Conservation (phyloP, 768 basidiomycete species). For the Brasilioporus rufonigricans region DNA sequence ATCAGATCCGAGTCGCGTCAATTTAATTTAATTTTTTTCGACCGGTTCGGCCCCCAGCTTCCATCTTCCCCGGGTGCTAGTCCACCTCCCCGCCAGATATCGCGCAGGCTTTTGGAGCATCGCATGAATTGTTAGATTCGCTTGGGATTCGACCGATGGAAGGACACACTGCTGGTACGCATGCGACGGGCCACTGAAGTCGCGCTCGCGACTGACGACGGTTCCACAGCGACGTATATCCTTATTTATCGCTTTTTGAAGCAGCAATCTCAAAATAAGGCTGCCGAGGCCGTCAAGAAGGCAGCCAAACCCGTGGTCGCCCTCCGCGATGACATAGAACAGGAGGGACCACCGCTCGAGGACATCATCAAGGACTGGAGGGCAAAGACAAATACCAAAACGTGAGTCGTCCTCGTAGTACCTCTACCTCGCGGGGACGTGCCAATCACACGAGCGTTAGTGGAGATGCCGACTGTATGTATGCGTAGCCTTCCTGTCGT, state of each 20-base stretch:
- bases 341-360: constrained; percentile 56
- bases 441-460: constrained; percentile 12
- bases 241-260: constrained; percentile 73
- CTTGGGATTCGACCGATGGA: constrained; percentile 37
- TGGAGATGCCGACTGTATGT: constrained; percentile 23
- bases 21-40: neutral
- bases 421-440: neutral
- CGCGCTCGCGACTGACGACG: constrained; percentile 8
- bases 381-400: constrained; percentile 26
- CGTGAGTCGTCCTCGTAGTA: constrained; percentile 22
- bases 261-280: constrained; percentile 64
- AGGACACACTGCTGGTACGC: constrained; percentile 52
- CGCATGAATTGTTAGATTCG: neutral
- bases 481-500: neutral
- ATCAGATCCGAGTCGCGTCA: neutral
- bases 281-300: constrained; percentile 71
- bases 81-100: too few relatives aligned
- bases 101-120: too few relatives aligned
- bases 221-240: constrained; percentile 62
- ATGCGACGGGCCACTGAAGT: neutral
- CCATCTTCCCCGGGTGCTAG: too few relatives aligned
- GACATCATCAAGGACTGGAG: constrained; percentile 70
- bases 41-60: too few relatives aligned
- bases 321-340: constrained; percentile 51
- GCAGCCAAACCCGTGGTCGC: constrained; percentile 63